Base-by-base conservation (phyloP, 805 yeast genomes). In the Dipodascus albidus region DNA sequence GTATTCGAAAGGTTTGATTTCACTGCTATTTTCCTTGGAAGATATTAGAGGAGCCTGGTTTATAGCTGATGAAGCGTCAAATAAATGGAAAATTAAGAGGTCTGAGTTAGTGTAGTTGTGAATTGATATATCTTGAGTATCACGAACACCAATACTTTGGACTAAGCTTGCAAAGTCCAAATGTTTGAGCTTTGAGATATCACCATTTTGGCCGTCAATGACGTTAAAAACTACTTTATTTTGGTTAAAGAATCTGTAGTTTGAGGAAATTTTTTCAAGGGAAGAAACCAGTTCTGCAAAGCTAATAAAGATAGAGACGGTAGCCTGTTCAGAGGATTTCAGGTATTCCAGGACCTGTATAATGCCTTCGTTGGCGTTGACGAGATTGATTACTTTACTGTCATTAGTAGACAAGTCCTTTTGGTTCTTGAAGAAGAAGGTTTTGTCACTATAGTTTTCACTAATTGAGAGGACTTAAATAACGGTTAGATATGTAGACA, bases 61-160 rank as follows among this genome's bases (percentile, higher is more conserved):
- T 4, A 38, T 38, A 38, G 44, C 44, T n/a, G 44, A 38, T 8
- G 9, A 19, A n/a, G 44, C 44, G 20, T 38, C 15, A 38, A 38
- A 38, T 4, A 38, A 14, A 19, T 38, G 44, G 15, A 38, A 6
- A 6, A 38, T 17, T 38, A 38, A 11, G 9, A 19, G n/a, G 9
- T 38, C 44, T n/a, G 44, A 38, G 44, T 38, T 38, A 6, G 44
- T 38, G 44, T 38, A 38, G 44, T 38, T 38, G 44, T 38, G n/a
- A n/a, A 17, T 38, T 4, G 44, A 4, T n/a, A 6, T 4, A n/a
- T 4, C 44, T 38, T 38, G 14, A n/a, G 44, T 17, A 38, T 38
- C 44, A 17, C 44, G 17, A 6, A 38, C 44, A n/a, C 44, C 44
- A 14, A 38, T 14, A 38, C 20, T 38, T 17, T 38, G 44, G 20